These are phyloP conservation scores for Coniferiporia sulphurascens DNA, from an alignment of 1,284 basidiomycete species.

Conservation along the genomic window DNA sequence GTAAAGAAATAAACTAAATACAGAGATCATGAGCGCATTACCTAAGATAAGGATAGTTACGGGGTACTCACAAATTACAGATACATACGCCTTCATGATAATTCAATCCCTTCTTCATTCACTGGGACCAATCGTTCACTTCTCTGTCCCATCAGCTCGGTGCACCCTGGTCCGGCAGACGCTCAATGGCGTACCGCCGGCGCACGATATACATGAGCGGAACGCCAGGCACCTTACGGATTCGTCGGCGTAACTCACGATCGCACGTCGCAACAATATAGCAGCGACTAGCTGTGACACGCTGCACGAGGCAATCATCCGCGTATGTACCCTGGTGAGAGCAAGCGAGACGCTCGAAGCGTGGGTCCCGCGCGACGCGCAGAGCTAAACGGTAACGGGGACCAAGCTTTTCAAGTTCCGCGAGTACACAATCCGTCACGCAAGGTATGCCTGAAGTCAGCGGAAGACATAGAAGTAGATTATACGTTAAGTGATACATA, in stretches of 20 bases:
- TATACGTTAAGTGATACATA: conserved; percentile 2
- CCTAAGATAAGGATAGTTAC: not conserved
- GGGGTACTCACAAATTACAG: conserved; percentile 1
- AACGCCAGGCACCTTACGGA: conserved; percentile 92
- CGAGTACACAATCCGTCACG: conserved; percentile 97
- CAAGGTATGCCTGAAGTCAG: conserved; percentile 77
- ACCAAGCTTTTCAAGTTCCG: conserved; percentile 96
- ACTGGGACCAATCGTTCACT: not conserved
- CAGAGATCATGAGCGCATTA: not conserved
- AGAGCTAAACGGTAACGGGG: conserved; percentile 94
- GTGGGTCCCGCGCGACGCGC: conserved; percentile 91
- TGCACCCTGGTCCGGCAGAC: conserved; percentile 89
- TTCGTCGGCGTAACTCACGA: conserved; percentile 85
- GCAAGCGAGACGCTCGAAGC: conserved; percentile 92
- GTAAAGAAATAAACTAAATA: not conserved
- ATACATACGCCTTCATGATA: not conserved
- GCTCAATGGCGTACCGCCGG: conserved; percentile 87
- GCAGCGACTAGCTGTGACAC: conserved; percentile 92
- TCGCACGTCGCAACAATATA: conserved; percentile 99
- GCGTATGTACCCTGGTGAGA: conserved; percentile 95
- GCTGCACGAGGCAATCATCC: conserved; percentile 96
- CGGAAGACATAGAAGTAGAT: not conserved
- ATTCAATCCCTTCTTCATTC: not conserved
- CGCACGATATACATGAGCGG: conserved; percentile 95
- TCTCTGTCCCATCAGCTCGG: conserved; percentile 31